Evolutionary conservation across 2,329 filamentous ascomycete genomes (phyloP).

Genomic region (Xylariaceae sp.): DNA sequence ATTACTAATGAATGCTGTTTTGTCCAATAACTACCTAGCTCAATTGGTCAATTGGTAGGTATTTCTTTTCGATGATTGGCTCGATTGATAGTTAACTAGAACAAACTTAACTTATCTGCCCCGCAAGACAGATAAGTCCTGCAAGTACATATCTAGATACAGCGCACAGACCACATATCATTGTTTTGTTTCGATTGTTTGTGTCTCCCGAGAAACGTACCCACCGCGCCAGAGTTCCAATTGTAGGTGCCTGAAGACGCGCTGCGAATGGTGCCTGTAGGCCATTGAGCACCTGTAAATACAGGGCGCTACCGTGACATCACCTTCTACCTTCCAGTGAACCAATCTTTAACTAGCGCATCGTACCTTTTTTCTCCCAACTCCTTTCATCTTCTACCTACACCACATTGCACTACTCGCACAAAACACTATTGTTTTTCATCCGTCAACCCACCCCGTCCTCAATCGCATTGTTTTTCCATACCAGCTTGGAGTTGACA

Average conservation of each 20-base stretch:
- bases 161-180: background rate
- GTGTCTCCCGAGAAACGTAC: background rate
- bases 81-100: background rate
- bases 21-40: too few species aligned
- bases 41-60: too few species aligned
- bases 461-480: background rate
- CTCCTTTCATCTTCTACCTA: background rate
- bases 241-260: background rate
- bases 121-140: too few species aligned
- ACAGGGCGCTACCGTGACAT: background rate
- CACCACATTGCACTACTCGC: too few species aligned
- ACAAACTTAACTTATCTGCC: too few species aligned
- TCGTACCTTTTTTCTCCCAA: background rate
- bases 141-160: background rate
- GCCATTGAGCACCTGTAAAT: too few species aligned
- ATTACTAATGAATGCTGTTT: too few species aligned
- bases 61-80: too few species aligned
- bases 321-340: background rate
- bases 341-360: too few species aligned
- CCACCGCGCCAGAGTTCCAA: too few species aligned
- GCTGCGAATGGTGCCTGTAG: background rate
- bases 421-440: constrained; percentile 2
- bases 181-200: background rate
- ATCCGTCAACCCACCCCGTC: constrained; percentile 9
- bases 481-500: constrained; percentile 9